Evolutionary conservation across 106 monocot genomes (phyloP).

Genomic region (Gastrodia elata): DNA sequence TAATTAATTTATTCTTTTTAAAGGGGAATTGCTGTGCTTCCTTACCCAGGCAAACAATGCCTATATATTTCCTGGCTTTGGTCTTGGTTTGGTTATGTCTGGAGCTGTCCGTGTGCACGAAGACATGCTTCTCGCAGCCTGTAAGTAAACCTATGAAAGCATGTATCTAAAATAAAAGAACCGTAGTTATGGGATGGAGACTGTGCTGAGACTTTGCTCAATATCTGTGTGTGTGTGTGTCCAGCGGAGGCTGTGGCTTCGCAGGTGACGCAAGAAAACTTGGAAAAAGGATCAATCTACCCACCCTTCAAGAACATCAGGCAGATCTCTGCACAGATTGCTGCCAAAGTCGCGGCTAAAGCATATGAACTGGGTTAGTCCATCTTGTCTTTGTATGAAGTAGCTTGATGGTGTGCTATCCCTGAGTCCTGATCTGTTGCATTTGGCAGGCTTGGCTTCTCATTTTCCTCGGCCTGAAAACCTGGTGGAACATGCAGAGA

Average conservation of each 20-base stretch:
- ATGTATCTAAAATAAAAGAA: too few species aligned
- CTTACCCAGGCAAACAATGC: constrained; percentile 66
- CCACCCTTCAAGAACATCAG: constrained; percentile 69
- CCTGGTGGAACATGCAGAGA: constrained; percentile 76
- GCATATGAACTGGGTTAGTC: constrained; percentile 64
- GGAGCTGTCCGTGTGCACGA: constrained; percentile 89
- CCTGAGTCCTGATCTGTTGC: not conserved
- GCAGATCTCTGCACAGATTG: constrained; percentile 69
- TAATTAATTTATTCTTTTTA: not conserved
- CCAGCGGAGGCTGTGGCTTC: constrained; percentile 74
- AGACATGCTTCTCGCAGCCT: constrained; percentile 90
- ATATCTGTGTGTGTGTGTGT: too few species aligned
- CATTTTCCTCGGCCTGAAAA: constrained; percentile 57
- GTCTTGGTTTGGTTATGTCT: constrained; percentile 79
- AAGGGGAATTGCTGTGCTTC: not conserved
- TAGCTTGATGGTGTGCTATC: not conserved
- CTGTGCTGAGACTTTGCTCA: too few species aligned
- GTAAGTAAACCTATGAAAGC: constrained; percentile 9
- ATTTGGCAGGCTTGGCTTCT: constrained; percentile 58
- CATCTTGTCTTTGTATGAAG: not conserved
- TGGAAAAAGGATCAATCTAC: constrained; percentile 59
- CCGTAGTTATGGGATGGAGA: too few species aligned
- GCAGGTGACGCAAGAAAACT: constrained; percentile 59
- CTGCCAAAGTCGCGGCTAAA: constrained; percentile 70
- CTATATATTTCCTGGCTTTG: constrained; percentile 87